Evolutionary conservation across 345 rosid species (phyloP).

Genomic region (Pugionium dolabratum): DNA sequence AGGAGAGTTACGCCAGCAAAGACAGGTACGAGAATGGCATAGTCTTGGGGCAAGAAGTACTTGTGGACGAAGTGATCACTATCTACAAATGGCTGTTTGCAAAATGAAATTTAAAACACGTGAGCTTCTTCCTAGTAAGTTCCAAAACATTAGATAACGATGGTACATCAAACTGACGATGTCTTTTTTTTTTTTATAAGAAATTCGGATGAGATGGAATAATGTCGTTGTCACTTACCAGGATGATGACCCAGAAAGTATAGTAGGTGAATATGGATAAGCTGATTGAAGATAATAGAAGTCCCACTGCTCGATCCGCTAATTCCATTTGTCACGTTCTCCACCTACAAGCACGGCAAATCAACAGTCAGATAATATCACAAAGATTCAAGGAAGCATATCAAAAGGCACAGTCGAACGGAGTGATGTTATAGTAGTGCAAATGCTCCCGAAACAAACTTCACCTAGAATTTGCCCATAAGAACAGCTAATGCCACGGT

Average conservation of each 20-base stretch:
- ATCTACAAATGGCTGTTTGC: slow-evolving; percentile 87
- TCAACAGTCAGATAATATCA: not conserved
- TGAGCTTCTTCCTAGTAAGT: not conserved
- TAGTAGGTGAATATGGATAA: slow-evolving; percentile 85
- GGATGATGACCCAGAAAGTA: slow-evolving; percentile 93
- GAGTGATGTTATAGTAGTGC: slow-evolving; percentile 10
- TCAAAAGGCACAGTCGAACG: slow-evolving; percentile 5
- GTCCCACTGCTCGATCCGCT: slow-evolving; percentile 86
- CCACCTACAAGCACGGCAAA: slow-evolving; percentile 18
- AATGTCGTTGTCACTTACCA: slow-evolving; percentile 49
- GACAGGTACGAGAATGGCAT: slow-evolving; percentile 74
- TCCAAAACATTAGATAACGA: not conserved
- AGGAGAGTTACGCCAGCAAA: slow-evolving; percentile 70
- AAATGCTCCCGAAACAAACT: slow-evolving; percentile 1
- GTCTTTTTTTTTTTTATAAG: not conserved
- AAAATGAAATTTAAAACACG: not conserved
- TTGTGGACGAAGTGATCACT: slow-evolving; percentile 79
- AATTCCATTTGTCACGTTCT: slow-evolving; percentile 58
- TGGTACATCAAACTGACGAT: slow-evolving; percentile 2
- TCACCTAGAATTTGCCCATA: slow-evolving; percentile 22
- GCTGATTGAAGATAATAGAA: slow-evolving; percentile 64
- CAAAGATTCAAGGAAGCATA: slow-evolving; percentile 12
- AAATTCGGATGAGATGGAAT: slow-evolving; percentile 1
- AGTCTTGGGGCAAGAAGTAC: slow-evolving; percentile 86
- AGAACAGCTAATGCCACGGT: slow-evolving; percentile 19